Evolutionary conservation across 2,329 filamentous ascomycete species (phyloP), one percentile per base, ranked within the genome.

Genomic region (Colletotrichum tanaceti): DNA sequence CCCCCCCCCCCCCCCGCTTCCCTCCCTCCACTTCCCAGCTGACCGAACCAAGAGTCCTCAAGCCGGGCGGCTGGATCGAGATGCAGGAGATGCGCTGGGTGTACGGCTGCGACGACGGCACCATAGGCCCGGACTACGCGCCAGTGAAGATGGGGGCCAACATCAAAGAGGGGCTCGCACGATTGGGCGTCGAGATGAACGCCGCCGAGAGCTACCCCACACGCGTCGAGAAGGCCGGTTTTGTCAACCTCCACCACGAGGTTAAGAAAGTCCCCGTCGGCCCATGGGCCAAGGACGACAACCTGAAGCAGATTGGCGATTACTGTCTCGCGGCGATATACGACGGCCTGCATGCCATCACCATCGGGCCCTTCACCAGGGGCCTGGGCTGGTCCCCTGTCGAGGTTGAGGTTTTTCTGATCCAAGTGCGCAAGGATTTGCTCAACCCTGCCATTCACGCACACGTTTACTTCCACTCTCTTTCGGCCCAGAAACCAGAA

Each of bases 231-330:
- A 16, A 14, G 7, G 47, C 24, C 22, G 47, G 47, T 5, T 50
- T 50, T 1, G 76, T 81, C 61, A 81, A 86, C 85, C 77, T 72
- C n/a, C 72, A 65, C 2, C 39, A 57, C 7, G 20, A 46, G 2
- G 72, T 83, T 16, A 84, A 79, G 71, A 84, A 82, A 73, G 82
- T 85, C 75, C 86, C 86, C 0, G 79, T 79, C 38, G 85, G 84
- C 71, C 74, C 78, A 14, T 89, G 86, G 86, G 82, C 85, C 0
- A 83, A 82, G 57, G 81, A 85, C 46, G 77, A 86, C 72, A 81
- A 86, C 55, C 72, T 86, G 1, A 85, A 38, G 32, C 41, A 14
- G 20, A 43, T 62, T 3, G 63, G 57, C 9, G 11, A 22, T 9
- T 39, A 49, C 38, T 63, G 49, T 14, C 43, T 32, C n/a, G 59